Evolutionary conservation across 1,284 basidiomycete genomes (phyloP).

Genomic region (Rhizoctonia solani): DNA sequence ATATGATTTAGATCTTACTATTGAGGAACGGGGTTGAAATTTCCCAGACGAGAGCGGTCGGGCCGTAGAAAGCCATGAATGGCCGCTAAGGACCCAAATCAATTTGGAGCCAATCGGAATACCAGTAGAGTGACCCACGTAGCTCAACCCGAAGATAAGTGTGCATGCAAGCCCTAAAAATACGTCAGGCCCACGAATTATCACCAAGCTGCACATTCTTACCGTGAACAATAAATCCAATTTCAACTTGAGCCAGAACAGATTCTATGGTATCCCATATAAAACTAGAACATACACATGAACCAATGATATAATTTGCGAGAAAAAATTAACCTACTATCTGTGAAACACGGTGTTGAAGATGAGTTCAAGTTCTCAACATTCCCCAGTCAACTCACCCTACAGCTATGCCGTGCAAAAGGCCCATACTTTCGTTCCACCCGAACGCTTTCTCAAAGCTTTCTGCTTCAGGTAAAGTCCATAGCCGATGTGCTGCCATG

Average conservation of each 20-base stretch:
- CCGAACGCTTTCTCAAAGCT: constrained; percentile 37
- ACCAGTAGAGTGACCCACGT: constrained; percentile 54
- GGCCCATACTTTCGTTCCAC: constrained; percentile 34
- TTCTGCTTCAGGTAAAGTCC: constrained; percentile 1
- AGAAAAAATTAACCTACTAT: constrained; percentile 34
- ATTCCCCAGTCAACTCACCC: constrained; percentile 33
- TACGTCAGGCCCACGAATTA: not conserved
- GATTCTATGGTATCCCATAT: constrained; percentile 66
- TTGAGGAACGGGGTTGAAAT: constrained; percentile 76
- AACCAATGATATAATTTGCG: constrained; percentile 6
- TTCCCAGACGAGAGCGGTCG: constrained; percentile 76
- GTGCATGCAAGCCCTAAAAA: constrained; percentile 59
- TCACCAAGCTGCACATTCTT: not conserved
- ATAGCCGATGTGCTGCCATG: constrained; percentile 30
- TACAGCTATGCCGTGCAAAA: constrained; percentile 34
- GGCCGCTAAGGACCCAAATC: constrained; percentile 56
- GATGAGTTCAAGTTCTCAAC: not conserved
- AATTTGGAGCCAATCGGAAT: constrained; percentile 1
- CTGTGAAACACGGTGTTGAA: constrained; percentile 24
- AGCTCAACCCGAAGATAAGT: constrained; percentile 60
- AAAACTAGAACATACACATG: constrained; percentile 47
- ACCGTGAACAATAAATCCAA: constrained; percentile 72
- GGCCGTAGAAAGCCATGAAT: constrained; percentile 71
- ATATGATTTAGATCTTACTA: constrained; percentile 46
- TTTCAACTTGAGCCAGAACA: constrained; percentile 56